phyloP scores from a whole-genome alignment of 202 grass and related monocot genomes.

The Dendrocalamus latiflorus region DNA sequence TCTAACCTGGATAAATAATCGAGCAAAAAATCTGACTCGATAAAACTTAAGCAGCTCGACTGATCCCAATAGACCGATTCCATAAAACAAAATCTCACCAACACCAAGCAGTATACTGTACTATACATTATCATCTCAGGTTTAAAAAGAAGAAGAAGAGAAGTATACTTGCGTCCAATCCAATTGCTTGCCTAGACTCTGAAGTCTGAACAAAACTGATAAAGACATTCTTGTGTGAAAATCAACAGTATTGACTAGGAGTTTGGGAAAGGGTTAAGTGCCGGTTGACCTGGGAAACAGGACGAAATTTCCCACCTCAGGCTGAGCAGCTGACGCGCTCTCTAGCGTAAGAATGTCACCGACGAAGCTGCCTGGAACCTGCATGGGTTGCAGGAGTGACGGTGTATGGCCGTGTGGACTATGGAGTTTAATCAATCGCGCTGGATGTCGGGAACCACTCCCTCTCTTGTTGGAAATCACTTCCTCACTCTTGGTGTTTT shows the following conservation, averaged over 20 bases:
- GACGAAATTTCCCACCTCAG: not conserved
- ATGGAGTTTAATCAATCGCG: not conserved
- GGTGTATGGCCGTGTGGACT: not conserved
- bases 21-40: not conserved
- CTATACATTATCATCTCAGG: not conserved
- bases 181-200: not conserved
- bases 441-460: not conserved
- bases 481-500: no score
- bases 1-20: not conserved
- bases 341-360: not conserved
- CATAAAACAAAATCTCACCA: not conserved
- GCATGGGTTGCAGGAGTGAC: not conserved
- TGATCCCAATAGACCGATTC: not conserved
- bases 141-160: not conserved
- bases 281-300: conserved; percentile 3
- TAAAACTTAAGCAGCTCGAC: not conserved
- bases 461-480: no score
- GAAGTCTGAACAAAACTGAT: not conserved
- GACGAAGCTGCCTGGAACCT: conserved; percentile 22
- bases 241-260: not conserved
- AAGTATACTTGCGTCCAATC: not conserved
- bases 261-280: not conserved
- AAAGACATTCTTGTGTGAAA: not conserved
- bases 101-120: not conserved
- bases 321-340: not conserved